Evolutionary conservation across 306 rosid genomes (phyloP).

Genomic region (Rubus idaeus): DNA sequence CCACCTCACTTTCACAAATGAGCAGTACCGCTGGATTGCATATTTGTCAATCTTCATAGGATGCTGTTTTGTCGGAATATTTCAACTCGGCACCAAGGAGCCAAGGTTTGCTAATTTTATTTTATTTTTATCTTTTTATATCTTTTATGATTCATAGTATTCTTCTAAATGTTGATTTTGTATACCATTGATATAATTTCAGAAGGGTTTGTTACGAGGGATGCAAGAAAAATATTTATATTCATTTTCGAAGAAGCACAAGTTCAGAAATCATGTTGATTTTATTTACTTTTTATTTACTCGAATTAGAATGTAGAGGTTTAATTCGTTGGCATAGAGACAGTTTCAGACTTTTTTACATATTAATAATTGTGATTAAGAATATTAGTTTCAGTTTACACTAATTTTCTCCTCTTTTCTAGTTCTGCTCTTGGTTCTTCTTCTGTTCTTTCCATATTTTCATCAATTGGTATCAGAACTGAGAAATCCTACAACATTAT

Average conservation of each 20-base stretch:
- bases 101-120: constrained; percentile 61
- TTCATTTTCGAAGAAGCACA: neutral
- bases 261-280: neutral
- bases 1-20: constrained; percentile 23
- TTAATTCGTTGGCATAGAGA: neutral
- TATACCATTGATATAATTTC: neutral
- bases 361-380: neutral
- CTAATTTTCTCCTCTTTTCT: neutral
- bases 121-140: neutral
- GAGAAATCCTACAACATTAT: neutral
- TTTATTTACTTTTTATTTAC: neutral
- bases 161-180: neutral
- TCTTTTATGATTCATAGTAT: neutral
- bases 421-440: neutral
- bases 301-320: neutral
- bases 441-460: neutral
- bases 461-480: neutral
- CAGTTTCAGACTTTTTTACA: neutral
- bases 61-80: constrained; percentile 79
- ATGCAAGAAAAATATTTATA: constrained; percentile 7
- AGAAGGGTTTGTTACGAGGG: neutral
- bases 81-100: constrained; percentile 75
- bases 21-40: constrained; percentile 94
- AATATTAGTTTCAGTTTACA: neutral
- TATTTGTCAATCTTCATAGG: constrained; percentile 84